Percentiles rank a stretch among this genome's conserved stretches.
Conservation (phyloP, 2,329 filamentous ascomycete genomes). For the Arthrinium phaeospermum region DNA sequence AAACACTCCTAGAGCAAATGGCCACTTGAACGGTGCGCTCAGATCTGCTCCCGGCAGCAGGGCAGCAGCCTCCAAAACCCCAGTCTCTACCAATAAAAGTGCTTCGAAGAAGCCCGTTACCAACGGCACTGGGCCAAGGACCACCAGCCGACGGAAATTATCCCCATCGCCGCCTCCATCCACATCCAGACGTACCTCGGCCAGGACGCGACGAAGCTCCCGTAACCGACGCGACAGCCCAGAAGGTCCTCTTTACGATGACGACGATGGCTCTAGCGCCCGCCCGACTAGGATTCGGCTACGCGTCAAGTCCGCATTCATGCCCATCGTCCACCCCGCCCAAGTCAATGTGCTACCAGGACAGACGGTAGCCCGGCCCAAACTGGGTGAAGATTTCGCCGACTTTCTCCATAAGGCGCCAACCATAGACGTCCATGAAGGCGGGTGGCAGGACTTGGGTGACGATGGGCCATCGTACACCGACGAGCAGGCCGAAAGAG, state of each 20-base stretch:
- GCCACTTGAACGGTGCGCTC: slow-evolving; percentile 37
- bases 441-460: slow-evolving; percentile 56
- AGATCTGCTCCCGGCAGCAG: slow-evolving; percentile 30
- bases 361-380: slow-evolving; percentile 47
- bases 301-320: slow-evolving; percentile 50
- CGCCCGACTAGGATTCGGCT: slow-evolving; percentile 52
- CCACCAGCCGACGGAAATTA: slow-evolving; percentile 40
- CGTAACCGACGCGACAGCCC: slow-evolving; percentile 41
- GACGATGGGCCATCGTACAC: slow-evolving; percentile 65
- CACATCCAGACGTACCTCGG: slow-evolving; percentile 43
- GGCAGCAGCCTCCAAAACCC: slow-evolving; percentile 29
- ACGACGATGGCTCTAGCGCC: slow-evolving; percentile 32
- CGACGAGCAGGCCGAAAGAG: slow-evolving; percentile 66
- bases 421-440: slow-evolving; percentile 60
- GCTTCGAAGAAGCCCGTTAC: slow-evolving; percentile 31
- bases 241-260: slow-evolving; percentile 33
- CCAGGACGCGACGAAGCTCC: slow-evolving; percentile 50
- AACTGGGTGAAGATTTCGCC: slow-evolving; percentile 59
- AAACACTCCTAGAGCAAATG: slow-evolving; percentile 35
- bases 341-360: slow-evolving; percentile 55
- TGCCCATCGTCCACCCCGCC: slow-evolving; percentile 66
- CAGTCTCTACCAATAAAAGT: slow-evolving; percentile 26
- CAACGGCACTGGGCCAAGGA: slow-evolving; percentile 31
- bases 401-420: slow-evolving; percentile 62
- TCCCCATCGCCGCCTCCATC: slow-evolving; percentile 48